Percentiles rank a stretch among this genome's conserved stretches.
phyloP scores from a whole-genome alignment of 2,329 filamentous ascomycete genomes.

The Eutypella sp. region DNA sequence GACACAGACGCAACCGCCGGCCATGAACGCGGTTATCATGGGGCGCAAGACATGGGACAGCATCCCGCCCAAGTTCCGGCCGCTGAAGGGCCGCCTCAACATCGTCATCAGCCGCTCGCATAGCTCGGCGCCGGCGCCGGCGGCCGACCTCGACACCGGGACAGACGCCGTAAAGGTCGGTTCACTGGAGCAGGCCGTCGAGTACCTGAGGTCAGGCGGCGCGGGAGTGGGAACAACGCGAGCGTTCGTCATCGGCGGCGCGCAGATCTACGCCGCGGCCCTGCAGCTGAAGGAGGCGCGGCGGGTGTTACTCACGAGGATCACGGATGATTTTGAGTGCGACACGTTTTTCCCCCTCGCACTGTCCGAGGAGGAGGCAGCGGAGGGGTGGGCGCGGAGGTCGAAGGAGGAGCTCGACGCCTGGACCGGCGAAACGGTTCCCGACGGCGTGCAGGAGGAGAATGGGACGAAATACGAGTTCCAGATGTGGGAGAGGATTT shows the following conservation, averaged over 20 bases:
- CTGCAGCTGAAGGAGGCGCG: constrained; percentile 53
- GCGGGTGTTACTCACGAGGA: constrained; percentile 64
- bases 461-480: constrained; percentile 63
- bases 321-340: constrained; percentile 66
- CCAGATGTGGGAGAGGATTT: constrained; percentile 65
- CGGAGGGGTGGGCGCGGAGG: constrained; percentile 48
- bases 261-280: constrained; percentile 74
- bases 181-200: constrained; percentile 55
- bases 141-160: constrained; percentile 12
- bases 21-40: constrained; percentile 82
- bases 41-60: constrained; percentile 95
- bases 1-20: constrained; percentile 25
- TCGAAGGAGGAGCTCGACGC: constrained; percentile 48
- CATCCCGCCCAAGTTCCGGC: constrained; percentile 73
- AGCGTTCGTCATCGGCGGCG: constrained; percentile 86
- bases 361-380: constrained; percentile 34
- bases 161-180: constrained; percentile 51
- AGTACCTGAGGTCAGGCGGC: constrained; percentile 34
- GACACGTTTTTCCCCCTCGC: constrained; percentile 69
- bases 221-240: constrained; percentile 39
- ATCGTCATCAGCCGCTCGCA: constrained; percentile 67
- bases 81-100: constrained; percentile 75
- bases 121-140: constrained; percentile 11
- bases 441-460: constrained; percentile 55
- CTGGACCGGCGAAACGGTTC: constrained; percentile 63